Evolutionary conservation across 1,139 yeast genomes (phyloP), one percentile per base, ranked within the genome.

Genomic region (Kazachstania sp.): DNA sequence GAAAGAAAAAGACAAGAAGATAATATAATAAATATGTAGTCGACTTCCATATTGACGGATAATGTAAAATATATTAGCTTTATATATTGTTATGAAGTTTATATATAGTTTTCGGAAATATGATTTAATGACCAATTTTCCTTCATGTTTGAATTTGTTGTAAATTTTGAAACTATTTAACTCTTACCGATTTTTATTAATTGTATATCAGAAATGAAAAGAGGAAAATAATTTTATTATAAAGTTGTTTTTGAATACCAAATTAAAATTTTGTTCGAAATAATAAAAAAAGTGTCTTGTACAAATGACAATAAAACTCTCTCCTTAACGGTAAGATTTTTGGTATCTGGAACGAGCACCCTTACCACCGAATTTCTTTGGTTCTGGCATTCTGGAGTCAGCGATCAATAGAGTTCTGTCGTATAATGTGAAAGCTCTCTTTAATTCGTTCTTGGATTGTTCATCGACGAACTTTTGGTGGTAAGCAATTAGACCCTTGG

Each of bases 291-390:
- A 31, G 13, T 15, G 18, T 15, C 18, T 16, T 13, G 23, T 37
- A 26, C 20, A 41, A 50, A 42, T 43, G 40, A 50, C 46, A 47
- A 49, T 23, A 37, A 15, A 15, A 15, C 19, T 32, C 12, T 32
- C 36, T 15, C 15, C 18, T 47, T 90, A 92, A 88, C 98, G 98
- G 94, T 92, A 92, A 76, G 98, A 92, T 78, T 92, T 92, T 83
- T 92, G 98, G 96, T 86, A 92, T 82, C 97, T 90, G 73, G 98
- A 94, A 81, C 98, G 92, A 79, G 98, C 98, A 87, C 98, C 98
- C 78, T 95, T 95, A 83, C 98, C 98, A 83, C 97, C 97, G 81
- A 90, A 92, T 83, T 92, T 92, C 97, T 92, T 92, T 84, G 99
- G 99, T 82, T 92, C 99, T 84, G 90, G 84, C 84, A 95, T 92